Evolutionary conservation across 352 stramenopile species (phyloP).

Genomic region (Pilasporangium apinafurcum): DNA sequence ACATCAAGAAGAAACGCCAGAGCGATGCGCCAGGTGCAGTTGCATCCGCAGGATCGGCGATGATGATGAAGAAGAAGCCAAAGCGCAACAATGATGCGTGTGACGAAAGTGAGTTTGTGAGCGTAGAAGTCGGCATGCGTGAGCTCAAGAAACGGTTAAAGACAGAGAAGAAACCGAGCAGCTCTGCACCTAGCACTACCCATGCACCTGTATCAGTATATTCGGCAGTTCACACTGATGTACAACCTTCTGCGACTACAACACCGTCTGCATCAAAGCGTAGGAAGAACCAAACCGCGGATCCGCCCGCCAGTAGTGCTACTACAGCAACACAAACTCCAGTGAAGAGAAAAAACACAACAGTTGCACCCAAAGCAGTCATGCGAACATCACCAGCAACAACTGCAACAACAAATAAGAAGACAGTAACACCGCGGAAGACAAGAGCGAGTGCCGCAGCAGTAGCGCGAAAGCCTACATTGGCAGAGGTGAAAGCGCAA

Average conservation of each 20-base stretch:
- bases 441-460: background rate
- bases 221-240: too few relatives aligned
- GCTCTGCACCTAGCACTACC: conserved; percentile 2
- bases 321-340: background rate
- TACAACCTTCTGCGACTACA: too few relatives aligned
- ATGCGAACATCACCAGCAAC: background rate
- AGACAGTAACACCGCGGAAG: background rate
- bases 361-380: background rate
- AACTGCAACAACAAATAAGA: background rate
- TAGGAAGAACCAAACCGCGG: conserved; percentile 4
- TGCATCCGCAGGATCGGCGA: background rate
- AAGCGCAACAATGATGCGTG: conserved; percentile 10
- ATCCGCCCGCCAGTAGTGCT: background rate
- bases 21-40: background rate
- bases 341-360: background rate
- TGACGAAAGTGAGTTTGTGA: conserved; percentile 67
- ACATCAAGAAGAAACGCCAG: conserved; percentile 21
- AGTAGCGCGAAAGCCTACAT: conserved; percentile 13
- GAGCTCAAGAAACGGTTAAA: conserved; percentile 57
- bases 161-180: conserved; percentile 8
- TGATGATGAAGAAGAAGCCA: conserved; percentile 9
- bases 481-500: conserved; percentile 36
- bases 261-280: background rate
- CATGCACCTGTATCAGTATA: too few relatives aligned
- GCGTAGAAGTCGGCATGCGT: conserved; percentile 63